phyloP scores from a whole-genome alignment of 805 yeast species.

The Pachysolen tannophilus region DNA sequence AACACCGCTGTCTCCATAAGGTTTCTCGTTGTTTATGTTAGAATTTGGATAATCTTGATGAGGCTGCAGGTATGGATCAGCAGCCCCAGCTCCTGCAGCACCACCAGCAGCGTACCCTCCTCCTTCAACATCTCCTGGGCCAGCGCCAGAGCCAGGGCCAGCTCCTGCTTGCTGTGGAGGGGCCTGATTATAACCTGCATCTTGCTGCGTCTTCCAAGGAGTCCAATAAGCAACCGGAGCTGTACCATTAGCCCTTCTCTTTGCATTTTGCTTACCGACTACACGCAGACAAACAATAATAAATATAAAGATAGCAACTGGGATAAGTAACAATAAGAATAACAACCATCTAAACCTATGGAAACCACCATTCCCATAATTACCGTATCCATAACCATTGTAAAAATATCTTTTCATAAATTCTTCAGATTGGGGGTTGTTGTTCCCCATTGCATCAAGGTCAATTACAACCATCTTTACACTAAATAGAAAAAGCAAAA shows the following conservation, averaged over 20 bases:
- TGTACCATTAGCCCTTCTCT: conserved; percentile 3
- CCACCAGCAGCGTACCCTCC: neutral
- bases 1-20: neutral
- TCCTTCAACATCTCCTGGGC: neutral
- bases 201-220: neutral
- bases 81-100: neutral
- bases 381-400: neutral
- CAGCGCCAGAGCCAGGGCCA: neutral
- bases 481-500: no score
- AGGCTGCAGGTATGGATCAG: no score
- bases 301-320: conserved; percentile 1
- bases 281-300: conserved; percentile 5
- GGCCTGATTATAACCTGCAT: conserved; percentile 2
- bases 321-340: conserved; percentile 4
- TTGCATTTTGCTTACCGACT: neutral
- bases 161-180: conserved; percentile 2
- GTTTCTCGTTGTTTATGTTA: neutral
- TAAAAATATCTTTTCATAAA: conserved; percentile 2
- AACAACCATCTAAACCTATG: conserved; percentile 7
- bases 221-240: conserved; percentile 5
- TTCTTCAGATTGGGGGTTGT: no score
- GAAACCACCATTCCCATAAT: conserved; percentile 1
- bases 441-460: neutral
- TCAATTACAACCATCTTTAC: conserved; percentile 5
- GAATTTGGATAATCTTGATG: neutral